Base-by-base conservation (phyloP, 1,284 basidiomycete genomes). In the Prillingera fragicola region DNA sequence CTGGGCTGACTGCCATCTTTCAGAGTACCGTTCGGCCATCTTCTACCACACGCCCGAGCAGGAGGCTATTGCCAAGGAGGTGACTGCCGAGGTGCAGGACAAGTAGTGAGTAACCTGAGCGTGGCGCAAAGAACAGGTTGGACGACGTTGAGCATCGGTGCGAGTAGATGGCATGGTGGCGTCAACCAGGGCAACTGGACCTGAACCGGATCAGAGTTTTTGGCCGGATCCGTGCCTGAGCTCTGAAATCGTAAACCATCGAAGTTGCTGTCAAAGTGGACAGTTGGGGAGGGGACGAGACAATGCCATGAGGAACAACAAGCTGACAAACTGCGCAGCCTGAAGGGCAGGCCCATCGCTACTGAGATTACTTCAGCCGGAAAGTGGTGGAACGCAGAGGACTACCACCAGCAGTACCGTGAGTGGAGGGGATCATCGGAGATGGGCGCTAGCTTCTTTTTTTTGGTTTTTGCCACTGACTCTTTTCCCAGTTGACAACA, bases 21-120 rank as follows among this genome's bases (percentile, higher is more conserved):
- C 69, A 86, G 87, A 97, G 70, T 97, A 97, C 72, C 86, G 94
- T 41, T 91, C 88, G 3, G 88, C 82, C 18, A 92, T 98, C 66
- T 97, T 91, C 73, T 84, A 81, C 31, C 76, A 87, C 60, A 78
- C 80, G 2, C 75, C 79, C 1, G 84, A 87, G 61, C 94, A 98
- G 71, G 76, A 76, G 36, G 68, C 76, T 35, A 79, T 82, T 37
- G 92, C 90, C 1, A 77, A 81, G 59, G 78, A 81, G 33, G 83
- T 97, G 3, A 94, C 87, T 0, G 78, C 78, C 19, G 85, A 92
- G 63, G 81, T 96, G 1, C 86, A 95, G 71, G 80, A 79, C 50
- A 86, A 86, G 70, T 81, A 92, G 67, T 77, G 67, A 46, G 67
- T 61, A 15, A n/a, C n/a, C n/a, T n/a, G n/a, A n/a, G n/a, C n/a